Conservation (phyloP, 2,329 filamentous ascomycete genomes). For the Fulvia fulva region DNA sequence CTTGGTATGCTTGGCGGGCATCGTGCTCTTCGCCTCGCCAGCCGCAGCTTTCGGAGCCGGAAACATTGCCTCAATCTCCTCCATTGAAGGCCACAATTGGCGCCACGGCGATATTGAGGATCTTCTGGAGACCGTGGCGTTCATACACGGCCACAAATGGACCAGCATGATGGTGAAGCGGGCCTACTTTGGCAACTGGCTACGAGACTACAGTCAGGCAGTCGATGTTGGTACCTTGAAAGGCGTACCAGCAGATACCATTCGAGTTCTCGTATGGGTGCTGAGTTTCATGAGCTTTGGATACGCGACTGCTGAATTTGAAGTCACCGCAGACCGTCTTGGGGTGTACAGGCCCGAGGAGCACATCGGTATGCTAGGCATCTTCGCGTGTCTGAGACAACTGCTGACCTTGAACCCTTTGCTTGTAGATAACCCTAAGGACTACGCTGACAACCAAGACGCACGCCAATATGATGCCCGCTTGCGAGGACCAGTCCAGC, state of each 20-base stretch:
- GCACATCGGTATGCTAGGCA: no score
- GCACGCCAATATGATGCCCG: constrained; percentile 76
- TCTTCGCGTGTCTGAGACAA: no score
- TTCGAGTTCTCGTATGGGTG: constrained; percentile 82
- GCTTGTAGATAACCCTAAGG: constrained; percentile 75
- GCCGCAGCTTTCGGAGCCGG: constrained; percentile 45
- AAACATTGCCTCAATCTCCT: constrained; percentile 43
- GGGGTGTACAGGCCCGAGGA: constrained; percentile 80
- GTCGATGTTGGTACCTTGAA: constrained; percentile 92
- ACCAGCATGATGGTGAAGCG: constrained; percentile 75
- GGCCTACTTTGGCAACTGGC: constrained; percentile 96
- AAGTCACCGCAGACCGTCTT: constrained; percentile 73
- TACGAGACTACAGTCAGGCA: constrained; percentile 88
- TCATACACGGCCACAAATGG: constrained; percentile 28
- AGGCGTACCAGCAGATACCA: constrained; percentile 82
- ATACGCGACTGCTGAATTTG: constrained; percentile 78
- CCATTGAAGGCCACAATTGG: constrained; percentile 48
- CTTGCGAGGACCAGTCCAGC: constrained; percentile 70
- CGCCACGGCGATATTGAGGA: constrained; percentile 53
- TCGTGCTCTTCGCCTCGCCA: constrained; percentile 29
- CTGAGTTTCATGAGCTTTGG: constrained; percentile 80
- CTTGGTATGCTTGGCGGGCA: constrained; percentile 25
- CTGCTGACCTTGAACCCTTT: no score
- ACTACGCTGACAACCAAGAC: constrained; percentile 85
- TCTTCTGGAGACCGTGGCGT: constrained; percentile 46